Evolutionary conservation across 306 rosid species (phyloP).

Genomic region (Cajanus cajan): DNA sequence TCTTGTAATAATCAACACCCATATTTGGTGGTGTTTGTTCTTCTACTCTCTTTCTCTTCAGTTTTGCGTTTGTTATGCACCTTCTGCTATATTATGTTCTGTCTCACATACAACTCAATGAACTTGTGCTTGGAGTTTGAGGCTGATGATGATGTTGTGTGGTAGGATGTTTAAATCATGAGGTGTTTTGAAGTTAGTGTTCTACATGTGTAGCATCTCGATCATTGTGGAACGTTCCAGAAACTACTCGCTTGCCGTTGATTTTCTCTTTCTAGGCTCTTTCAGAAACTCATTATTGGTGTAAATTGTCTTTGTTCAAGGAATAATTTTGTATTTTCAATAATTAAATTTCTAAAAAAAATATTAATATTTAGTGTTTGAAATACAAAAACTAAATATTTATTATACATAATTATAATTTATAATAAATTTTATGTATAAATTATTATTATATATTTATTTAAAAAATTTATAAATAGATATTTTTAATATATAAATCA

Average conservation of each 20-base stretch:
- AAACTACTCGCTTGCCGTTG: not conserved
- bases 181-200: not conserved
- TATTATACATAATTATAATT: no score
- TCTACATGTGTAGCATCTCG: not conserved
- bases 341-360: no score
- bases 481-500: no score
- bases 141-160: not conserved
- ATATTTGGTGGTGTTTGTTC: constrained; percentile 23
- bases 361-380: no score
- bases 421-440: no score
- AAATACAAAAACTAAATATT: no score
- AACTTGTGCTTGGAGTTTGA: not conserved
- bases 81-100: not conserved
- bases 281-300: not conserved
- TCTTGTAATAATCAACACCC: constrained; percentile 70
- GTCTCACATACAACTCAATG: not conserved
- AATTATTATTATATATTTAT: no score
- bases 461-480: no score
- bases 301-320: no score
- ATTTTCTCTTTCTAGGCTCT: not conserved
- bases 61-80: constrained; percentile 1
- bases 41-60: constrained; percentile 40
- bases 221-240: constrained; percentile 45
- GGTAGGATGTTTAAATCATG: not conserved
- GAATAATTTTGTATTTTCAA: no score